phyloP scores from a whole-genome alignment of 208 protist species.

The Perkinsela sp. region DNA sequence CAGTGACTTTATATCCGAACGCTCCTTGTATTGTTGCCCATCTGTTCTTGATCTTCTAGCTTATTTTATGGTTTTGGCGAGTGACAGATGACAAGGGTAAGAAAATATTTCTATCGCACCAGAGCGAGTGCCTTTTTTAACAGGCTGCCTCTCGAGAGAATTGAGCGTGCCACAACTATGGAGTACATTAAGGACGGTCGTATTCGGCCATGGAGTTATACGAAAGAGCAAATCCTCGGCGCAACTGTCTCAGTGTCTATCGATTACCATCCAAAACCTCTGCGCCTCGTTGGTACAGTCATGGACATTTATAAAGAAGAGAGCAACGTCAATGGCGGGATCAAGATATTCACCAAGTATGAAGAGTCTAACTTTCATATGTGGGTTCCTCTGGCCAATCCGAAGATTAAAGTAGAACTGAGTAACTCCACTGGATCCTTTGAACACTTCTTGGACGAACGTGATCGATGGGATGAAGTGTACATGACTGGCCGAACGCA shows the following conservation, averaged over 20 bases:
- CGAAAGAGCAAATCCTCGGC: slow-evolving; percentile 55
- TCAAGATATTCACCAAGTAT: slow-evolving; percentile 59
- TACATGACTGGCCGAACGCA: slow-evolving; percentile 54
- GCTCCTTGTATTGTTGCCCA: too few relatives aligned
- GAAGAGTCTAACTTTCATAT: slow-evolving; percentile 68
- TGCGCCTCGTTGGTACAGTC: slow-evolving; percentile 53
- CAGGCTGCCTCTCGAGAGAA: slow-evolving; percentile 36
- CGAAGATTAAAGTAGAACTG: slow-evolving; percentile 56
- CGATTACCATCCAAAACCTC: slow-evolving; percentile 56
- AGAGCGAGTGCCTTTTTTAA: slow-evolving; percentile 60
- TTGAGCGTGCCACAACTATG: slow-evolving; percentile 47
- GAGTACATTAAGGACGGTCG: slow-evolving; percentile 40
- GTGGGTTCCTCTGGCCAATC: slow-evolving; percentile 50
- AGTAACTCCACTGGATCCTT: slow-evolving; percentile 42
- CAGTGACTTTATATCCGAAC: too few relatives aligned
- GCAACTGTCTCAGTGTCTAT: slow-evolving; percentile 52
- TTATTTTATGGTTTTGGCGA: too few relatives aligned
- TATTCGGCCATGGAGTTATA: slow-evolving; percentile 60
- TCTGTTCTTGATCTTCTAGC: too few relatives aligned
- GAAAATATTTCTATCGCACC: slow-evolving; percentile 40
- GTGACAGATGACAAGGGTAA: background rate
- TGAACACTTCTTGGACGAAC: slow-evolving; percentile 56
- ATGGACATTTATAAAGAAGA: slow-evolving; percentile 59
- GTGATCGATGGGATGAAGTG: slow-evolving; percentile 62
- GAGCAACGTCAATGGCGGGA: slow-evolving; percentile 51